Base-by-base conservation (phyloP, 2,329 filamentous ascomycete genomes). In the Colletotrichum scovillei region DNA sequence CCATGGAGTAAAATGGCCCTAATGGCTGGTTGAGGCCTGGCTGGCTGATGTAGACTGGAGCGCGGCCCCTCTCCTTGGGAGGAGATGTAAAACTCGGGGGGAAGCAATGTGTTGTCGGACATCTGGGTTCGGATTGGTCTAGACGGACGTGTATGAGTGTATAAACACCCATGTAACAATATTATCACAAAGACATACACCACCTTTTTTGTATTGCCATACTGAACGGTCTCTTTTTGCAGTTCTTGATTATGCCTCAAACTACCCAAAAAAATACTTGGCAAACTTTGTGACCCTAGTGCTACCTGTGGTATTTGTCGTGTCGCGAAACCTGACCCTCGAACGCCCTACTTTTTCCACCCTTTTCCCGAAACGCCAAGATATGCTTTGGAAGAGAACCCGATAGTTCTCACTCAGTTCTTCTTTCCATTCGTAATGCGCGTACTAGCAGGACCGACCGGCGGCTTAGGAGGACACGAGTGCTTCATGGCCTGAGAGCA, bases 1-100 rank as follows among this genome's bases (percentile, higher is more conserved):
- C 90, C 76, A 97, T 99, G 94, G 97, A 99, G 84, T 98, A 94
- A 87, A 79, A 49, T 14, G 11, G 19, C 5, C 38, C 46, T n/a
- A 28, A 55, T 42, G 42, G 38, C 24, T 32, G 38, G 26, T 42
- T 42, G 32, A 49, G 16, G 42, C 16, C 30, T 14, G 42, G 59
- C 63, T 53, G 60, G 49, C 53, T 65, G 55, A 58, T 46, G 55
- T 60, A 63, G 60, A 30, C 59, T 60, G 42, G 52, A 64, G 63
- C 22, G 38, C 57, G 52, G 38, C 38, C 53, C 38, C 67, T 62
- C 56, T 71, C 46, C 8, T 53, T 46, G 62, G 60, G 67, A 66
- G 30, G 63, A 38, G 35, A 55, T 42, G 26, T 30, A 71, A 65
- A 38, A 60, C 49, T 57, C 56, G 65, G 58, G 62, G 67, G 67